Conservation (phyloP, 345 rosid species). For the Citrus trifoliata region DNA sequence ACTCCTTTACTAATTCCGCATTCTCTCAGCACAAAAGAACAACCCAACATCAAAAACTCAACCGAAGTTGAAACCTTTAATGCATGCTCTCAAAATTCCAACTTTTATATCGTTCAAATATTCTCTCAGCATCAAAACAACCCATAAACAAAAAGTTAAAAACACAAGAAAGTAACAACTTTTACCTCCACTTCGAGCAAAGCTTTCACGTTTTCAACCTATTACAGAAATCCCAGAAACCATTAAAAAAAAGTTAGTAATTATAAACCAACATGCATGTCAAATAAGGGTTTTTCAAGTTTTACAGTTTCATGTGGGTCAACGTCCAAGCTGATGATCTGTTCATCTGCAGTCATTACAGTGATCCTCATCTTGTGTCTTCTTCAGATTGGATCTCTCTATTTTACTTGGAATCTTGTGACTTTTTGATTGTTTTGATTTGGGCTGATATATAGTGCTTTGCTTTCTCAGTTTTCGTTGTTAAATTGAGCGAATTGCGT, state of each 20-base stretch:
- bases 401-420: neutral
- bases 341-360: slow-evolving; percentile 90
- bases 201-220: slow-evolving; percentile 97
- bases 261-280: neutral
- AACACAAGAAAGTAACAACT: neutral
- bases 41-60: no score
- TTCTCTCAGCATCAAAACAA: neutral
- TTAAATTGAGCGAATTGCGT: no score
- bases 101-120: neutral
- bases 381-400: slow-evolving; percentile 1
- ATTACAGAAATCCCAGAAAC: slow-evolving; percentile 1
- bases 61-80: no score
- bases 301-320: slow-evolving; percentile 81
- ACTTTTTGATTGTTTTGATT: neutral
- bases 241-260: slow-evolving; percentile 5
- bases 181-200: slow-evolving; percentile 95
- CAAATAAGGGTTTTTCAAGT: slow-evolving; percentile 25
- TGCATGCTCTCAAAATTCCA: neutral
- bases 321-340: slow-evolving; percentile 72
- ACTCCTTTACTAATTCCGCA: no score
- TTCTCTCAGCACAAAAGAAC: no score
- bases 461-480: neutral
- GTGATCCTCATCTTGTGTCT: slow-evolving; percentile 64
- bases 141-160: neutral
- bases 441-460: neutral